Conservation (phyloP, 768 basidiomycete genomes). For the Gloeophyllum trabeum region DNA sequence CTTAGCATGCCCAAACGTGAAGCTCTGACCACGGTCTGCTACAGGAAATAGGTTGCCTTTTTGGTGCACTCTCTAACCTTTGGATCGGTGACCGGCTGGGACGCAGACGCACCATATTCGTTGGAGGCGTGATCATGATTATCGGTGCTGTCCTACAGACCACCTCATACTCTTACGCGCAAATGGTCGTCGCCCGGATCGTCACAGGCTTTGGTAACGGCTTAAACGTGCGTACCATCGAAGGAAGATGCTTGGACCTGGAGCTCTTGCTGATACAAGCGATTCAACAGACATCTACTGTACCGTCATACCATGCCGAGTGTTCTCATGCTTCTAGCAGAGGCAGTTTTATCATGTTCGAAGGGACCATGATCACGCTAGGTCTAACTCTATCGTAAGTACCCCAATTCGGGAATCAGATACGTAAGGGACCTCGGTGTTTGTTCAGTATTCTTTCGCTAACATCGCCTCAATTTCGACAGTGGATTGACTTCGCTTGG, state of each 20-base stretch:
- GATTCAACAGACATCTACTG: no score
- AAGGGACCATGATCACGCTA: background rate
- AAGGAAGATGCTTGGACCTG: no score
- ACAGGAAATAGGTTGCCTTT: background rate
- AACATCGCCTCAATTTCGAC: background rate
- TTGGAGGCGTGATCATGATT: background rate
- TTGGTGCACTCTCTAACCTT: background rate
- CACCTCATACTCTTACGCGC: conserved; percentile 9
- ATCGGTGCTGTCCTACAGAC: background rate
- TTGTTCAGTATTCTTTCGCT: background rate
- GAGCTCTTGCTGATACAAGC: background rate
- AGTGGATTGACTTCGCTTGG: background rate
- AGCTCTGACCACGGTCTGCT: background rate
- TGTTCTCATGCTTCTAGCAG: background rate
- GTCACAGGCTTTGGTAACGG: conserved; percentile 17
- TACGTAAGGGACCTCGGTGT: conserved; percentile 6
- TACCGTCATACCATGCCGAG: background rate
- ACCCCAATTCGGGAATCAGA: conserved; percentile 2
- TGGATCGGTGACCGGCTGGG: background rate
- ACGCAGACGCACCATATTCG: background rate
- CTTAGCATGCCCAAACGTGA: conserved; percentile 1
- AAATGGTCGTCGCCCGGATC: conserved; percentile 15
- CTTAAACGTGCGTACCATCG: conserved; percentile 2
- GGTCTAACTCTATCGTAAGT: background rate
- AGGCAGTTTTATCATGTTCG: background rate